Percentiles rank a stretch among this genome's conserved stretches.
Evolutionary conservation across 306 rosid species (phyloP).

Genomic region (Morella rubra): DNA sequence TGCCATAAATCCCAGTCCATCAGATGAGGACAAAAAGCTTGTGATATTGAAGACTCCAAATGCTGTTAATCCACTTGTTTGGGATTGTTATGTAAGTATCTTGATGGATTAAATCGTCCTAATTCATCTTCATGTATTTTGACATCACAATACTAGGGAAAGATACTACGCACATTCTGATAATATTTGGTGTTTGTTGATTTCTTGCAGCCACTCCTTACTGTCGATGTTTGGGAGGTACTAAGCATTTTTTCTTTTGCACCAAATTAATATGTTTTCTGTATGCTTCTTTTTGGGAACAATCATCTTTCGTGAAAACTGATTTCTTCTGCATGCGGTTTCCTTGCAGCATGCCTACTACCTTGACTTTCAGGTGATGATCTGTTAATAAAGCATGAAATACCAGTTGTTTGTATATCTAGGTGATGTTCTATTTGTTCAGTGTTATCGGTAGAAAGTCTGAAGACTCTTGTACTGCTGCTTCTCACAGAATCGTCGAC

Average conservation of each 20-base stretch:
- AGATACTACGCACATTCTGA: neutral
- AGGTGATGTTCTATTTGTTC: neutral
- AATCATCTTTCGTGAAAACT: conserved; percentile 26
- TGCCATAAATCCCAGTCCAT: conserved; percentile 62
- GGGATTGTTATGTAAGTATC: conserved; percentile 65
- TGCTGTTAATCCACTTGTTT: conserved; percentile 85
- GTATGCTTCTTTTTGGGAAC: neutral
- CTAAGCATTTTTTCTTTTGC: conserved; percentile 11
- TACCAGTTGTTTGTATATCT: neutral
- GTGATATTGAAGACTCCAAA: conserved; percentile 80
- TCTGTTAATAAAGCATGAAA: conserved; percentile 14
- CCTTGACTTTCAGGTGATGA: conserved; percentile 83
- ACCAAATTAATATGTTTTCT: conserved; percentile 3
- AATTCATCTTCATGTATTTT: neutral
- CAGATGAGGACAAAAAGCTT: conserved; percentile 73
- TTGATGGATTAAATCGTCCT: neutral
- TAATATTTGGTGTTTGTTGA: conserved; percentile 19
- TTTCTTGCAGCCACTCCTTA: conserved; percentile 82
- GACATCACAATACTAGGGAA: neutral
- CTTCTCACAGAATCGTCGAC: conserved; percentile 54
- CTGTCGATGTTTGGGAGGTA: conserved; percentile 98
- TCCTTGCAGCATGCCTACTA: conserved; percentile 86
- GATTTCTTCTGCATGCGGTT: conserved; percentile 25
- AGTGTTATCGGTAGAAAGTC: conserved; percentile 15
- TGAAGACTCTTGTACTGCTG: conserved; percentile 19